Percentiles rank a stretch among this genome's conserved stretches.
These are phyloP conservation scores for Aspergillus sclerotioniger DNA, from an alignment of 495 filamentous ascomycete species.

Conservation along the genomic window DNA sequence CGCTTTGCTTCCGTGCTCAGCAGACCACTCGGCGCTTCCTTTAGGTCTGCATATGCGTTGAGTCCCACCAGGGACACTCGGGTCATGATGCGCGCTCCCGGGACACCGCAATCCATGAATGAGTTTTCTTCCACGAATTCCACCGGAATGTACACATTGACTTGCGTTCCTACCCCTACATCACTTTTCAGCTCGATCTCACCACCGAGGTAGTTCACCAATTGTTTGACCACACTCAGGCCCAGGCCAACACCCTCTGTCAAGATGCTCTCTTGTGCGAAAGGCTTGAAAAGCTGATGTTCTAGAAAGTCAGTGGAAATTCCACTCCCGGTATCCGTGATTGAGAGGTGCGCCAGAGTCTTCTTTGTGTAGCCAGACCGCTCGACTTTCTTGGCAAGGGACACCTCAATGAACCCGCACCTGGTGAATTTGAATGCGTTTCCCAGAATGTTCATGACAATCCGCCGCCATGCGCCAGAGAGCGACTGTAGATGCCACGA, in stretches of 20 bases:
- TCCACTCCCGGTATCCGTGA: constrained; percentile 66
- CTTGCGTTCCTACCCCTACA: constrained; percentile 55
- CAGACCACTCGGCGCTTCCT: constrained; percentile 25
- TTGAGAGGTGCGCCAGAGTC: constrained; percentile 39
- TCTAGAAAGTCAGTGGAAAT: constrained; percentile 69
- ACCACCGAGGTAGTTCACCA: constrained; percentile 59
- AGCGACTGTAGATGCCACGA: constrained; percentile 57
- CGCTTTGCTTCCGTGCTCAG: constrained; percentile 31
- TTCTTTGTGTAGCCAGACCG: constrained; percentile 14
- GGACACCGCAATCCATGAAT: background rate
- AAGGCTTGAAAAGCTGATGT: constrained; percentile 65
- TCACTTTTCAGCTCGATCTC: constrained; percentile 58
- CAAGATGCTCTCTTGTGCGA: constrained; percentile 67
- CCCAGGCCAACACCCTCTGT: constrained; percentile 68
- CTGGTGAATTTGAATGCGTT: constrained; percentile 72
- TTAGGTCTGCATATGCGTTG: constrained; percentile 29
- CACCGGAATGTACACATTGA: constrained; percentile 52
- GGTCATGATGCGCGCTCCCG: background rate
- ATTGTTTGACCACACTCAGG: constrained; percentile 65
- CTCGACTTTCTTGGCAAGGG: constrained; percentile 35
- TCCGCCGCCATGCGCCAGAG: constrained; percentile 60
- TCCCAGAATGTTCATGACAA: constrained; percentile 71
- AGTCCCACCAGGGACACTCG: constrained; percentile 32
- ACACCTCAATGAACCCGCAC: constrained; percentile 57
- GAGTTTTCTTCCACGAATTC: constrained; percentile 7